Conservation (phyloP, 805 yeast species). For the Saturnispora gosingensis region DNA sequence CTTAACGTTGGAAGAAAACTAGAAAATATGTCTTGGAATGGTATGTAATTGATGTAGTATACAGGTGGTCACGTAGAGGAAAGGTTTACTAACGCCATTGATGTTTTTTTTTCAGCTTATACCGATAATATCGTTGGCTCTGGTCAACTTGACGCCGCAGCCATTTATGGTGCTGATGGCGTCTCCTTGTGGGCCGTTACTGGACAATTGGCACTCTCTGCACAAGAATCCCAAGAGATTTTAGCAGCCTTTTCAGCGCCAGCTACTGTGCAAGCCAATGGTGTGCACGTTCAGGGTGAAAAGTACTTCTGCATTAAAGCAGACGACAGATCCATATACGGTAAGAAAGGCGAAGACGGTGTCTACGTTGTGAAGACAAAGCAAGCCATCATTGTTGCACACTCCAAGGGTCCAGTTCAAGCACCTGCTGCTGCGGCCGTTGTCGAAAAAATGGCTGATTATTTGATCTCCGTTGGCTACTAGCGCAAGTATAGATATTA, state of each 20-base stretch:
- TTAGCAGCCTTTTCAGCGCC: slow-evolving; percentile 79
- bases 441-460: slow-evolving; percentile 93
- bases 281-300: slow-evolving; percentile 75
- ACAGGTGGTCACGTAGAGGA: background rate
- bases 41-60: slow-evolving; percentile 15
- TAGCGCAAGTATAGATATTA: slow-evolving; percentile 24
- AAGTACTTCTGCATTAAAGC: slow-evolving; percentile 86
- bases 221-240: slow-evolving; percentile 62
- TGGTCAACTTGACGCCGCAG: slow-evolving; percentile 85
- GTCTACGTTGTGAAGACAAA: slow-evolving; percentile 85
- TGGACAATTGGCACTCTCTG: slow-evolving; percentile 52
- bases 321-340: slow-evolving; percentile 89
- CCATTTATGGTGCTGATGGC: slow-evolving; percentile 89
- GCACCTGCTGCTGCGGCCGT: slow-evolving; percentile 94
- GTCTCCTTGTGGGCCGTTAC: slow-evolving; percentile 91
- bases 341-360: slow-evolving; percentile 85
- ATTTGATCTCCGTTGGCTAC: slow-evolving; percentile 80
- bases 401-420: slow-evolving; percentile 82
- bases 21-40: slow-evolving; percentile 28
- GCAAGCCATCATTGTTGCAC: slow-evolving; percentile 89
- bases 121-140: slow-evolving; percentile 87
- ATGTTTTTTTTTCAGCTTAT: slow-evolving; percentile 49
- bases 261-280: slow-evolving; percentile 68
- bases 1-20: background rate
- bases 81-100: background rate